Evolutionary conservation across 352 stramenopile species (phyloP).

Genomic region (Phytophthora fragariae): DNA sequence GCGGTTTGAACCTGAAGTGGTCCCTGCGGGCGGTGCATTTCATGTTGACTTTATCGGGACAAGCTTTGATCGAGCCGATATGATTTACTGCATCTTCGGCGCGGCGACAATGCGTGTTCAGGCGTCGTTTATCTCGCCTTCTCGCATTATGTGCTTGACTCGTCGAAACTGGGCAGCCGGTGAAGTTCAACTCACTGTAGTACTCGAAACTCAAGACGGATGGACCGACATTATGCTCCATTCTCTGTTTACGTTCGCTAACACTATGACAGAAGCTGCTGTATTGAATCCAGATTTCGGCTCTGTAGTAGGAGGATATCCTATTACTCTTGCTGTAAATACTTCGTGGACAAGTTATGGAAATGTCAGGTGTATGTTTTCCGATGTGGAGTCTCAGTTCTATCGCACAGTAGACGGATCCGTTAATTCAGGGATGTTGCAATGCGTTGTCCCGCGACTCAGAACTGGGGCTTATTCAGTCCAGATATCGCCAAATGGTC

Average conservation of each 20-base stretch:
- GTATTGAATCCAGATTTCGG: conserved; percentile 39
- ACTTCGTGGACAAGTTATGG: conserved; percentile 13
- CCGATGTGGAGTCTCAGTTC: conserved; percentile 10
- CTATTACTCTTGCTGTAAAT: conserved; percentile 28
- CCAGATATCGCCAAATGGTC: conserved; percentile 47
- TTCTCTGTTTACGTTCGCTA: conserved; percentile 31
- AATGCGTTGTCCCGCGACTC: conserved; percentile 37
- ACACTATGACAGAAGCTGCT: conserved; percentile 9
- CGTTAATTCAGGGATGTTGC: conserved; percentile 8
- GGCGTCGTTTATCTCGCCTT: conserved; percentile 32
- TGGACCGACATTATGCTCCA: conserved; percentile 33
- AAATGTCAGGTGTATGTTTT: conserved; percentile 40
- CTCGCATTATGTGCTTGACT: conserved; percentile 38
- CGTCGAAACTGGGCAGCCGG: conserved; percentile 12
- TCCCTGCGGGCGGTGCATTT: conserved; percentile 26
- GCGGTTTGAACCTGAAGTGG: conserved; percentile 23
- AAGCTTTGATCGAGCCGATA: conserved; percentile 32
- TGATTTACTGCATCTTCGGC: conserved; percentile 45
- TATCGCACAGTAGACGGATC: conserved; percentile 4
- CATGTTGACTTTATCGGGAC: conserved; percentile 36
- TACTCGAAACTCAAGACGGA: conserved; percentile 20
- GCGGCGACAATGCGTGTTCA: conserved; percentile 12
- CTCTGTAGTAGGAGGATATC: conserved; percentile 35
- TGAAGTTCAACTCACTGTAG: conserved; percentile 28
- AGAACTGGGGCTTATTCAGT: conserved; percentile 38